Base-by-base conservation (phyloP, 2,329 filamentous ascomycete genomes). In the Alternaria solani region DNA sequence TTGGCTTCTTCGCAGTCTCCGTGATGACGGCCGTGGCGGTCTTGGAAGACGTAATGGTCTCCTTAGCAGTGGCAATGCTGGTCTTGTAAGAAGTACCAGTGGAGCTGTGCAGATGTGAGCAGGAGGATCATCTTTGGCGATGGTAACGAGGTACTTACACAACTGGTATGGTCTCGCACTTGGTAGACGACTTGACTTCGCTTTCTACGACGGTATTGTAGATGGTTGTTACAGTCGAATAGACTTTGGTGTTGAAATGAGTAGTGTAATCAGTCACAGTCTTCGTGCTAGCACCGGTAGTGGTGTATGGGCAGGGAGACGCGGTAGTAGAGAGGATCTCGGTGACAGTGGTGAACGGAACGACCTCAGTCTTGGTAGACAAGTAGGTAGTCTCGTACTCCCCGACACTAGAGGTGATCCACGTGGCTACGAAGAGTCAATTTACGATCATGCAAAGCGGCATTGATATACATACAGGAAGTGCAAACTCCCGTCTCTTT, bases 11-110 rank as follows among this genome's bases (percentile, higher is more conserved):
- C 2, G 51, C 62, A 11, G 68, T 72, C 42, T 68, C 57, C 9
- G 66, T 69, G 51, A 48, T 51, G 11, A 71, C 51, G 4, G 59
- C 58, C 6, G 49, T 51, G 3, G 42, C 52, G 11, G 65, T 62
- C 20, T 57, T 57, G 7, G 58, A 67, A 23, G 51, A 55, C 2
- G 64, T 55, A 12, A 61, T 39, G 3, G 69, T 70, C 32, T 61
- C 51, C 9, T 64, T 64, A 7, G 51, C 52, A 18, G 60, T 69
- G 16, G 46, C 30, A 32, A 72, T 54, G 32, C 54, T 51, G 16
- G 68, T 66, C 55, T 64, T 59, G 51, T 67, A 67, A 16, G 53
- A 62, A 39, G 66, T 69, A 34, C 34, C 49, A 34, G 70, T 59
- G 34, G 53, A 51, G 44, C 64, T 72, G n/a, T 34, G 51, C n/a